A percentile compares a stretch with the other conserved stretches of the same genome.
Evolutionary conservation across 331 rosid genomes (phyloP).

Genomic region (Arachis monticola): DNA sequence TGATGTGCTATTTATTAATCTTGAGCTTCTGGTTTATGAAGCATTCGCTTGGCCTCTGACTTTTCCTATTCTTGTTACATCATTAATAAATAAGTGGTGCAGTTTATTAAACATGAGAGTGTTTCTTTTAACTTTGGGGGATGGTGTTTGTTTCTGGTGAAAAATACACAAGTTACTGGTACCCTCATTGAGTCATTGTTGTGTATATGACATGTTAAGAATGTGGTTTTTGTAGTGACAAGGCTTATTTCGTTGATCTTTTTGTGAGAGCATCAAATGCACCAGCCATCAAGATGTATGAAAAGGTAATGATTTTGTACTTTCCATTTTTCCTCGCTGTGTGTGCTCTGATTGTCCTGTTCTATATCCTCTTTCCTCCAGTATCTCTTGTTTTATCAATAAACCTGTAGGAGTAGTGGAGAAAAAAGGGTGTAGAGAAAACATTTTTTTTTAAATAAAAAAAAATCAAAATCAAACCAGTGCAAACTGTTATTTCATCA

Average conservation of each 20-base stretch:
- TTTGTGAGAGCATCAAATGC: constrained; percentile 97
- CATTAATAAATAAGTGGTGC: background rate
- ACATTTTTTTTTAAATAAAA: background rate
- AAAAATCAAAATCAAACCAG: background rate
- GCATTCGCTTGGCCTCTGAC: constrained; percentile 22
- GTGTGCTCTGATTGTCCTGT: constrained; percentile 4
- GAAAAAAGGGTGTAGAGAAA: constrained; percentile 20
- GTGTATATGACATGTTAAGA: constrained; percentile 28
- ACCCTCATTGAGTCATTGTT: background rate
- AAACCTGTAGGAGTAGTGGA: background rate
- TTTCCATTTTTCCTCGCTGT: constrained; percentile 20
- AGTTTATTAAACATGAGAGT: background rate
- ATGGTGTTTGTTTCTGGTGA: background rate
- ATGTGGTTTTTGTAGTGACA: constrained; percentile 66
- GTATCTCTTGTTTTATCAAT: background rate
- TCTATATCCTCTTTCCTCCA: background rate
- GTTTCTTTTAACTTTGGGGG: background rate
- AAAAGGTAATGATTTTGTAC: constrained; percentile 64
- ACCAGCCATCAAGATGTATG: constrained; percentile 98
- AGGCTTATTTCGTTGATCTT: constrained; percentile 92
- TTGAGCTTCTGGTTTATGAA: constrained; percentile 25
- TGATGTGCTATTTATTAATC: constrained; percentile 6
- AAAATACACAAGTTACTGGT: background rate
- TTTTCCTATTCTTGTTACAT: background rate
- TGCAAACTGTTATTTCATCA: constrained; percentile 12